Evolutionary conservation across 164 flowering plant genomes (phyloP), one percentile per base, ranked within the genome.

Genomic region (Piper betle): DNA sequence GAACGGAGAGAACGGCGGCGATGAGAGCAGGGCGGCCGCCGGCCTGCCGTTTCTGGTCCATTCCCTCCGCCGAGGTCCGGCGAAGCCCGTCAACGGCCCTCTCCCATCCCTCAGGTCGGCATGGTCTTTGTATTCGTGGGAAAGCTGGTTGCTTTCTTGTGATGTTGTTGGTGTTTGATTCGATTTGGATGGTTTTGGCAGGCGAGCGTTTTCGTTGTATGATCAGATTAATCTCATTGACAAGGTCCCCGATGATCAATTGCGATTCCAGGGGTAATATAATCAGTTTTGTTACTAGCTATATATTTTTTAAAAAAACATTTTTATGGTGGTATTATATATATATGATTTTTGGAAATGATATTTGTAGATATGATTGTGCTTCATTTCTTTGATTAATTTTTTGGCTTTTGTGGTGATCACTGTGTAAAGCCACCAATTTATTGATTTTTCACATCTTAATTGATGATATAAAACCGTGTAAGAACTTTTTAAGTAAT

Each of bases 201-300:
- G 96, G 55, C 85, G 96, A 33, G 87, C 95, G 25, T 91, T 91
- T 71, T 91, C 98, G 62, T 89, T 88, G 62, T 88, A 88, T 72
- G 98, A 92, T 75, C 96, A 92, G 75, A 88, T 87, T 81, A 92
- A 88, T 72, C 86, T 87, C 79, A 88, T 88, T 64, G 84, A 88
- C 69, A 80, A 82, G 10, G 84, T 88, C 55, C 92, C 95, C 50
- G 91, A 88, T 2, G 95, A 87, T 60, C 98, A 87, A 72, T 83
- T 92, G 58, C 92, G 91, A 53, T 92, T 92, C 64, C 86, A 91
- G 76, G 74, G 82, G 91, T 88, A 69, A 1, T 8, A 19, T 3
- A 37, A 37, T 52, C 15, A 60, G 37, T 40, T 53, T 55, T 61
- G 37, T 7, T 20, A 66, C 37, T 19, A 25, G 33, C 33, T 25